Evolutionary conservation across 495 filamentous ascomycete genomes (phyloP).

Genomic region (Penicillium coprophilum): DNA sequence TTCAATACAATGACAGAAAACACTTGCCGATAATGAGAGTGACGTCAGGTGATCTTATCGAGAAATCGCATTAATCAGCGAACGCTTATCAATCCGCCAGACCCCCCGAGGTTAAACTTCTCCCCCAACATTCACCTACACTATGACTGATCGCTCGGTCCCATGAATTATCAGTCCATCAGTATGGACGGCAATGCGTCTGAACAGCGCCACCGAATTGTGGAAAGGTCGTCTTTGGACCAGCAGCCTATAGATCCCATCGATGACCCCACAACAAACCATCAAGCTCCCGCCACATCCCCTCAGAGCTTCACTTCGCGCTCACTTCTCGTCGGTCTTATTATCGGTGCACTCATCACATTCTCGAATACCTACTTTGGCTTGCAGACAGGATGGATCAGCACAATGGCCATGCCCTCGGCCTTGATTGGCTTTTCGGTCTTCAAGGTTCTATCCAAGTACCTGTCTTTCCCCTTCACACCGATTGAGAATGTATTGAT

Average conservation of each 20-base stretch:
- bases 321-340: slow-evolving; percentile 74
- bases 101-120: background rate
- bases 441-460: slow-evolving; percentile 75
- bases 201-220: slow-evolving; percentile 6
- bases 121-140: background rate
- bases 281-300: slow-evolving; percentile 26
- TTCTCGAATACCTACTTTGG: slow-evolving; percentile 99
- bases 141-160: slow-evolving; percentile 17
- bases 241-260: slow-evolving; percentile 1
- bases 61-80: slow-evolving; percentile 20
- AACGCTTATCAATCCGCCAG: background rate
- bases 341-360: slow-evolving; percentile 84
- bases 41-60: slow-evolving; percentile 33
- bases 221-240: slow-evolving; percentile 15
- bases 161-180: slow-evolving; percentile 44
- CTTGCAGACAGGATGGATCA: slow-evolving; percentile 92
- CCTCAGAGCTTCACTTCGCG: slow-evolving; percentile 72
- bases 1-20: background rate
- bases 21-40: background rate
- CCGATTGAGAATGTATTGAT: slow-evolving; percentile 97
- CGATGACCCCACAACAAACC: slow-evolving; percentile 4
- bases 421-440: slow-evolving; percentile 94
- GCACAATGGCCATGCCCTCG: slow-evolving; percentile 87
- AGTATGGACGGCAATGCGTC: slow-evolving; percentile 34
- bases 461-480: slow-evolving; percentile 75